A percentile compares a stretch with the other conserved stretches of the same genome.
Conservation (phyloP, 768 basidiomycete species). For the Pleurotus giganteus region DNA sequence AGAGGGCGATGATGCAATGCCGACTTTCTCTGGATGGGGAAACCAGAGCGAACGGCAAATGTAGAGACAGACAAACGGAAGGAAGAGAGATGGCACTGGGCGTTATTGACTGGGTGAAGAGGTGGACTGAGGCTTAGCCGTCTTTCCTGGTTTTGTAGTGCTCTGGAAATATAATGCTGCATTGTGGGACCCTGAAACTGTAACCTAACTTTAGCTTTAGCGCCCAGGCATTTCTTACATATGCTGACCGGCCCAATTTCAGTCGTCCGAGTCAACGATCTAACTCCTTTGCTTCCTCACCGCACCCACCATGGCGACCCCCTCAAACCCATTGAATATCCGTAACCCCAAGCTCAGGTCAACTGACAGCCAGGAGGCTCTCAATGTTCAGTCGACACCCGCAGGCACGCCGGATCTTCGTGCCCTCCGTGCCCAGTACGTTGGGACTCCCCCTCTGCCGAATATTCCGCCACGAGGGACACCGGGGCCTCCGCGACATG, state of each 20-base stretch:
- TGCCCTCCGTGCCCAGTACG: slow-evolving; percentile 62
- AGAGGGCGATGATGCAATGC: slow-evolving; percentile 31
- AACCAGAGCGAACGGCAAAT: neutral
- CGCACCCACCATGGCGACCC: slow-evolving; percentile 43
- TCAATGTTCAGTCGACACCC: slow-evolving; percentile 33
- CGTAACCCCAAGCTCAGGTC: slow-evolving; percentile 25
- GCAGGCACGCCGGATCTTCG: slow-evolving; percentile 65
- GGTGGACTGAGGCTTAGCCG: slow-evolving; percentile 22
- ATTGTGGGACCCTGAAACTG: no score
- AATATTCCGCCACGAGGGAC: slow-evolving; percentile 48
- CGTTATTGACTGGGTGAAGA: slow-evolving; percentile 50
- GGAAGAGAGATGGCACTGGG: slow-evolving; percentile 44
- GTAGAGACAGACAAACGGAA: slow-evolving; percentile 37
- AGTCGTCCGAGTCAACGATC: neutral
- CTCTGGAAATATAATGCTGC: neutral
- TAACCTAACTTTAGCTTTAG: no score
- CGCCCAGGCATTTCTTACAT: no score
- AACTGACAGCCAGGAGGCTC: slow-evolving; percentile 17
- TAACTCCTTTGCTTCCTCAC: slow-evolving; percentile 1
- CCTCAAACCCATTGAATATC: slow-evolving; percentile 59
- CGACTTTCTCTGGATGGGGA: neutral
- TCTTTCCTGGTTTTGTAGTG: no score
- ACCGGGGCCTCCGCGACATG: slow-evolving; percentile 16
- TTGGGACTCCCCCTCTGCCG: slow-evolving; percentile 52
- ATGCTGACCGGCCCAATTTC: no score